phyloP scores from a whole-genome alignment of 164 flowering plant genomes.

The Annona cherimola region DNA sequence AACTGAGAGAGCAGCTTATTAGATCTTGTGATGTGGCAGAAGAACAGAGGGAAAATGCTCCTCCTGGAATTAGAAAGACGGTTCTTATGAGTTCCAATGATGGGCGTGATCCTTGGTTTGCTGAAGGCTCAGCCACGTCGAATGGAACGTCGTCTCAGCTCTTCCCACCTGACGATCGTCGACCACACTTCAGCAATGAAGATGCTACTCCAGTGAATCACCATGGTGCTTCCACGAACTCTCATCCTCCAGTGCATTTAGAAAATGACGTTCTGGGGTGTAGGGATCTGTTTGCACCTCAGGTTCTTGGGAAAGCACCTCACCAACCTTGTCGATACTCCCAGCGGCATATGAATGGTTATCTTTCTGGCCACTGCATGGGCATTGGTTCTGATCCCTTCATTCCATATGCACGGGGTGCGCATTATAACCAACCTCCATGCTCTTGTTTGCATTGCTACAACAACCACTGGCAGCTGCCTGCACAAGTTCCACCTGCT shows the following conservation, averaged over 20 bases:
- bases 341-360: constrained; percentile 13
- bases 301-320: constrained; percentile 25
- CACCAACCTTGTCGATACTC: constrained; percentile 24
- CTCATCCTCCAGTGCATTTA: constrained; percentile 34
- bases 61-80: constrained; percentile 35
- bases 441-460: constrained; percentile 60
- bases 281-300: constrained; percentile 34
- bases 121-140: constrained; percentile 26
- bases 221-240: constrained; percentile 27
- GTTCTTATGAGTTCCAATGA: constrained; percentile 31
- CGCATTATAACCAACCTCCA: constrained; percentile 44
- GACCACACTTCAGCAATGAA: constrained; percentile 32
- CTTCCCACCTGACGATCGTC: constrained; percentile 23
- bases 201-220: constrained; percentile 22
- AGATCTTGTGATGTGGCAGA: constrained; percentile 44
- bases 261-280: constrained; percentile 36
- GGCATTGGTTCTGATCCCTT: constrained; percentile 18
- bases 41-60: constrained; percentile 39
- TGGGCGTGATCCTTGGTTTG: constrained; percentile 27
- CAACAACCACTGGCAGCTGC: constrained; percentile 36
- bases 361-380: constrained; percentile 31
- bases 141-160: constrained; percentile 26
- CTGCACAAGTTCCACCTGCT: constrained; percentile 32
- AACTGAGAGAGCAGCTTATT: constrained; percentile 58
- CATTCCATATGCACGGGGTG: constrained; percentile 30